Percentiles rank a stretch among this genome's conserved stretches.
Conservation (phyloP, 257 asterid species). For the Linderniella brevidens region DNA sequence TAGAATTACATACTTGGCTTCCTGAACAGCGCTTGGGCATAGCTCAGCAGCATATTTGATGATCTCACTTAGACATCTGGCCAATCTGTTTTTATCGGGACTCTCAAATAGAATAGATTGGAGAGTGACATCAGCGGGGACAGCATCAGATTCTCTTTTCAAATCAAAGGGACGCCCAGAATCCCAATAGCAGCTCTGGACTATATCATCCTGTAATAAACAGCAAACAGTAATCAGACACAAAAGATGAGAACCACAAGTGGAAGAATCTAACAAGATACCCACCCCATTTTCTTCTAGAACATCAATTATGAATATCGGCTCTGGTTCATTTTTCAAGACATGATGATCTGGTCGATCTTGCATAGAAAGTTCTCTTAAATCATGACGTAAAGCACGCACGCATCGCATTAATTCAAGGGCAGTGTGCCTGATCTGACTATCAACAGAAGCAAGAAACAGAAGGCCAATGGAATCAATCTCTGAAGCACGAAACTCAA, state of each 20-base stretch:
- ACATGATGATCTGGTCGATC: constrained; percentile 44
- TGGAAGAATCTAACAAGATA: constrained; percentile 7
- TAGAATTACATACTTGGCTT: constrained; percentile 65
- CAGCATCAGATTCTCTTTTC: constrained; percentile 88
- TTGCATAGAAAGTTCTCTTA: constrained; percentile 45
- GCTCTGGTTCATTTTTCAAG: constrained; percentile 64
- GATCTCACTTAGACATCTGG: constrained; percentile 89
- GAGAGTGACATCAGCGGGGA: constrained; percentile 86
- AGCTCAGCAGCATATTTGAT: constrained; percentile 87
- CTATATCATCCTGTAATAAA: constrained; percentile 81
- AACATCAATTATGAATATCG: constrained; percentile 94
- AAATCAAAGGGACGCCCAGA: constrained; percentile 85
- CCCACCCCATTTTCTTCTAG: constrained; percentile 96
- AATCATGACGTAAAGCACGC: constrained; percentile 80
- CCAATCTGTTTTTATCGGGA: constrained; percentile 98
- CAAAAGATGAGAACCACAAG: neutral
- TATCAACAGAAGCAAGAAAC: constrained; percentile 93
- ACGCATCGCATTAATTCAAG: constrained; percentile 91
- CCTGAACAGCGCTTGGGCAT: constrained; percentile 89
- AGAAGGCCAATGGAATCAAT: constrained; percentile 98
- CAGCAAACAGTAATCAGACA: constrained; percentile 3
- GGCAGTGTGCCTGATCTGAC: constrained; percentile 97
- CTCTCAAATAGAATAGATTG: constrained; percentile 92
- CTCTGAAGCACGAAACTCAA: constrained; percentile 87
- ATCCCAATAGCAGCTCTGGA: constrained; percentile 98